Evolutionary conservation across 805 yeast genomes (phyloP), one percentile per base, ranked within the genome.

Genomic region (Sugiyamaella smithiae): DNA sequence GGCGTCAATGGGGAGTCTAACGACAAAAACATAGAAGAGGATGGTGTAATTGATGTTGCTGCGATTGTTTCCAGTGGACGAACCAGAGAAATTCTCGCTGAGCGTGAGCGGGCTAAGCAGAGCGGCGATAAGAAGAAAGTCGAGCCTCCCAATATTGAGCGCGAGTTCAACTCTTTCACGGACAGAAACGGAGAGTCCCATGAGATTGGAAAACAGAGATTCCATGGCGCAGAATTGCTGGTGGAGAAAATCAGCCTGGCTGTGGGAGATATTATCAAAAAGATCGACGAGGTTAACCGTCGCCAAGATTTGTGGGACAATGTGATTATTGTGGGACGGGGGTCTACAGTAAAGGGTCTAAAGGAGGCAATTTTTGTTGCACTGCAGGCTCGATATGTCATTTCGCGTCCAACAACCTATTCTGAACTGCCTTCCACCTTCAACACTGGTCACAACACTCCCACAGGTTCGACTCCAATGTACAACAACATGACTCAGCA

Each of bases 161-260:
- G 83, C 50, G 91, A 85, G 58, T 75, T 70, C n/a, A 90, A 89
- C 65, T 64, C 73, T 5, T 91, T 90, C 62, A 63, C 71, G 25
- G 95, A 86, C 66, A 66, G 75, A 7, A 60, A 66, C 3, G 85
- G 87, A 3, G 70, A 75, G 43, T 69, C 69, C 47, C 63, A 85
- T n/a, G 70, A 71, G 5, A 80, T 91, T n/a, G 98, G 98, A 2
- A 85, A 82, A 52, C 96, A 89, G 69, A 75, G 98, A 58, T 91
- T 91, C 67, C 83, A 78, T 63, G 98, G 97, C 1, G 71, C 85
- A 31, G 80, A 76, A 40, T 72, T 68, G 19, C 73, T 91, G 46
- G 74, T 91, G 28, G 71, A 67, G 3, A 61, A 63, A 19, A 73
- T 91, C 17, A 75, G 85, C 3, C 69, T 67, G 16, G 75, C 76